phyloP scores from a whole-genome alignment of 495 filamentous ascomycete species.

The Tuber indicum region DNA sequence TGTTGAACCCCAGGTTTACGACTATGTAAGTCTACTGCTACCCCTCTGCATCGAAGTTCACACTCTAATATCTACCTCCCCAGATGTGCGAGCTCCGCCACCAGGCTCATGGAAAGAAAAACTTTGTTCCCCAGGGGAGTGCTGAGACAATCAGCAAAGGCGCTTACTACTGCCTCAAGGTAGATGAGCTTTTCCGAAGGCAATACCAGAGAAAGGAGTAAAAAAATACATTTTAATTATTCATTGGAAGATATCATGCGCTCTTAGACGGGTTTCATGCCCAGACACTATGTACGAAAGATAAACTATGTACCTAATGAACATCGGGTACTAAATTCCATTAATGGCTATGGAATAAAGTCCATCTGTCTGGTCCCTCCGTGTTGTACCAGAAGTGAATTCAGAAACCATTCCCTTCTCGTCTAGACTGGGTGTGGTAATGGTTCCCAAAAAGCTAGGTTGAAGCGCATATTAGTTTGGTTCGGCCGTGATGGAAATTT shows the following conservation, averaged over 20 bases:
- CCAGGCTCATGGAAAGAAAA: constrained; percentile 88
- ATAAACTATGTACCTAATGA: background rate
- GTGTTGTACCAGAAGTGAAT: background rate
- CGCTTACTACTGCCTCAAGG: constrained; percentile 80
- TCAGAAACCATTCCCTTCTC: background rate
- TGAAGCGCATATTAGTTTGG: background rate
- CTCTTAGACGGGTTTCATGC: background rate
- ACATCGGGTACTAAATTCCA: background rate
- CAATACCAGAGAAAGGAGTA: constrained; percentile 83
- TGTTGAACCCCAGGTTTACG: constrained; percentile 78
- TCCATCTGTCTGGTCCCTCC: background rate
- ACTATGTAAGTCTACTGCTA: constrained; percentile 55
- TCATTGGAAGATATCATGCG: constrained; percentile 5
- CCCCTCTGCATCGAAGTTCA: background rate
- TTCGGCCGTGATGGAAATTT: background rate
- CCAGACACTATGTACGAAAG: background rate
- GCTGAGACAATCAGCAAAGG: constrained; percentile 67
- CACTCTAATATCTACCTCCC: constrained; percentile 25
- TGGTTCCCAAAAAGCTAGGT: background rate
- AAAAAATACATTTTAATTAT: constrained; percentile 21
- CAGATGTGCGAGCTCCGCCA: constrained; percentile 91
- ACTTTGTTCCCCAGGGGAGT: constrained; percentile 71
- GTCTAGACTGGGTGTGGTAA: background rate
- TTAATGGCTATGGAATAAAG: background rate
- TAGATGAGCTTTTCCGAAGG: constrained; percentile 95